Conservation (phyloP, 2,329 filamentous ascomycete genomes). For the Thielaviopsis ethacetica region DNA sequence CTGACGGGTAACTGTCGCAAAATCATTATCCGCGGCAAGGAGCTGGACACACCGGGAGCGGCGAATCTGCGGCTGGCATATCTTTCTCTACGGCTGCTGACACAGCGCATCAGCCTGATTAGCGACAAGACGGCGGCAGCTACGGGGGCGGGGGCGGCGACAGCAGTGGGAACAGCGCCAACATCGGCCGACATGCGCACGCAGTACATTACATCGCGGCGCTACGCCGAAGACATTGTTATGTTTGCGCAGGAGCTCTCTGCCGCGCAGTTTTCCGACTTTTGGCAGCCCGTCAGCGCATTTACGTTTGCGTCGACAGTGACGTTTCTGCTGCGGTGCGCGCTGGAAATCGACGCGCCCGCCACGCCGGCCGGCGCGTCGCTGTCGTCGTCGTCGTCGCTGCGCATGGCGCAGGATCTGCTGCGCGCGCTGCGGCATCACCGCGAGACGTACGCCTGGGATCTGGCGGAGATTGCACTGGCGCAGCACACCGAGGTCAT, state of each 20-base stretch:
- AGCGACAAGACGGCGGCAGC: not conserved
- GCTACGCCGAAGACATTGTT: slow-evolving; percentile 32
- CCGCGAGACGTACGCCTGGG: slow-evolving; percentile 26
- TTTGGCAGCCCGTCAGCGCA: slow-evolving; percentile 32
- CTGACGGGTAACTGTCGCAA: slow-evolving; percentile 22
- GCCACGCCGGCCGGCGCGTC: slow-evolving; percentile 15
- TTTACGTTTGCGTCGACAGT: slow-evolving; percentile 32
- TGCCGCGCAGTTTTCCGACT: slow-evolving; percentile 27
- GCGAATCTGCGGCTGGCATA: slow-evolving; percentile 36
- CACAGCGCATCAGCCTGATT: slow-evolving; percentile 28
- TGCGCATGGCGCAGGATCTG: slow-evolving; percentile 27
- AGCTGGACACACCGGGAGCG: slow-evolving; percentile 26
- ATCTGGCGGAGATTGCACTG: slow-evolving; percentile 33
- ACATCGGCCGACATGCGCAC: slow-evolving; percentile 10
- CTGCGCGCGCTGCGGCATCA: slow-evolving; percentile 24
- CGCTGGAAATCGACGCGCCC: slow-evolving; percentile 25
- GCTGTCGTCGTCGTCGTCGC: slow-evolving; percentile 22
- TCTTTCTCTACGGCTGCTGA: slow-evolving; percentile 29
- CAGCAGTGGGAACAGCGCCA: slow-evolving; percentile 2
- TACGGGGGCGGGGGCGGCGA: not conserved
- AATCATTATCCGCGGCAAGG: slow-evolving; percentile 26
- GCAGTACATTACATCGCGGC: slow-evolving; percentile 25
- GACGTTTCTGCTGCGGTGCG: slow-evolving; percentile 33
- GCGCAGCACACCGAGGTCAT: slow-evolving; percentile 30
- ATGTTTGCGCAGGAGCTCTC: slow-evolving; percentile 29